Evolutionary conservation across 352 stramenopile genomes (phyloP), one percentile per base, ranked within the genome.

Genomic region (Globisporangium nodosum): DNA sequence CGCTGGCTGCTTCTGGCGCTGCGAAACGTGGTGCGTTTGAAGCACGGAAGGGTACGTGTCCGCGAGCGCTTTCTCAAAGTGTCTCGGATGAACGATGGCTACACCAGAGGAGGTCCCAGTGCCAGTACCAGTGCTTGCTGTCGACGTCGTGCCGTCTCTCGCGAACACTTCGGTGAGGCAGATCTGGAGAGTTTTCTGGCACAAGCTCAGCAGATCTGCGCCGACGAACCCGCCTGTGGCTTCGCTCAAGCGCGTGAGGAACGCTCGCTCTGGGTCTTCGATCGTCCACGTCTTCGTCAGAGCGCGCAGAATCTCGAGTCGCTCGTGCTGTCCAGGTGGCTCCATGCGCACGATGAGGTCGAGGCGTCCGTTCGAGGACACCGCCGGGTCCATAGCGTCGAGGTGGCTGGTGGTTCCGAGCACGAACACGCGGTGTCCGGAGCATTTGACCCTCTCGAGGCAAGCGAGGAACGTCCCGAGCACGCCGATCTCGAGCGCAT

Each of bases 181-280:
- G 18, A 58, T 49, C 69, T 93, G 81, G 8, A 92, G 64, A 20
- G 83, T 71, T 54, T 84, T 85, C 43, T 92, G 84, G 27, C 79
- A 91, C 46, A 96, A 56, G 63, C 74, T 83, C 12, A 95, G 64
- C 2, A 96, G 60, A 62, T 96, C 88, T 5, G 88, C 87, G 12
- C 82, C 85, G 11, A 95, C 96, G 69, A 97, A 99, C 20, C 97
- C 97, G 52, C 98, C 94, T 0, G 96, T 99, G 49, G 96, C 81
- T 43, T 97, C 80, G 35, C 96, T 97, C 18, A 99, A 71, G 56
- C 94, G 79, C 39, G 82, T 74, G 11, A 98, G 63, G 51, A 98
- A 81, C 7, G 87, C 76, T 57, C 86, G 59, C 6, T 68, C 62
- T 16, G 72, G 30, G 12, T 73, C n/a, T 37, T 61, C 52, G 3